Percentiles rank a stretch among this genome's conserved stretches.
These are phyloP conservation scores for Drosera capensis DNA, from an alignment of 148 eudicot genomes.

Conservation along the genomic window DNA sequence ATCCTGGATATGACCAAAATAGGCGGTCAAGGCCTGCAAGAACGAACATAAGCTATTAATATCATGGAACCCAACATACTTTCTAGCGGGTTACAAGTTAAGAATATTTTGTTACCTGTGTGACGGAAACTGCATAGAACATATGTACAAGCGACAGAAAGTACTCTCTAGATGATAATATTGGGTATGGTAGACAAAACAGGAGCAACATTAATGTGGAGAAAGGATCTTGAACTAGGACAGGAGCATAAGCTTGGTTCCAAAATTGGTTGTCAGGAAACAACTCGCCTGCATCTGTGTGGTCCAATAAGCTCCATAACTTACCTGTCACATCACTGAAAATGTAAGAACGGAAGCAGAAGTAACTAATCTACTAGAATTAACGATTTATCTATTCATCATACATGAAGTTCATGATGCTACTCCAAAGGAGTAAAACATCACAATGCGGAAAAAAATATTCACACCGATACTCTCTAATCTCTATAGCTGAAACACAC, in stretches of 20 bases:
- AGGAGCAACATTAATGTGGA: slow-evolving; percentile 85
- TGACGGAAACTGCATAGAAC: slow-evolving; percentile 53
- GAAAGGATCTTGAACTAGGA: slow-evolving; percentile 75
- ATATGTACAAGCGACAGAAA: slow-evolving; percentile 67
- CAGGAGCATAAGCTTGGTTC: slow-evolving; percentile 66
- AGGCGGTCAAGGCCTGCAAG: slow-evolving; percentile 53
- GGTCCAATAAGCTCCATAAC: slow-evolving; percentile 37
- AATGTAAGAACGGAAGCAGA: neutral
- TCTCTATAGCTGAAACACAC: too few relatives aligned
- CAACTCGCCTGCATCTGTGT: slow-evolving; percentile 29
- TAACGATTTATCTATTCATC: neutral
- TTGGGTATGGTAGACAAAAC: slow-evolving; percentile 72
- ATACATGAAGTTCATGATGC: too few relatives aligned
- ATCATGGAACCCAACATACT: too few relatives aligned
- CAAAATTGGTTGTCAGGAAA: slow-evolving; percentile 67
- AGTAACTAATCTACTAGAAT: neutral
- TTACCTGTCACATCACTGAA: slow-evolving; percentile 29
- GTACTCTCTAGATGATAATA: slow-evolving; percentile 47
- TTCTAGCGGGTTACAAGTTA: too few relatives aligned
- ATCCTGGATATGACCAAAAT: slow-evolving; percentile 21
- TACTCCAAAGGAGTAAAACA: too few relatives aligned
- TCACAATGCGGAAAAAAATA: too few relatives aligned
- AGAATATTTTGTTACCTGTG: too few relatives aligned
- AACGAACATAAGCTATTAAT: slow-evolving; percentile 4
- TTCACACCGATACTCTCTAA: too few relatives aligned